phyloP scores from a whole-genome alignment of 495 filamentous ascomycete genomes.

The Aspergillus steynii region DNA sequence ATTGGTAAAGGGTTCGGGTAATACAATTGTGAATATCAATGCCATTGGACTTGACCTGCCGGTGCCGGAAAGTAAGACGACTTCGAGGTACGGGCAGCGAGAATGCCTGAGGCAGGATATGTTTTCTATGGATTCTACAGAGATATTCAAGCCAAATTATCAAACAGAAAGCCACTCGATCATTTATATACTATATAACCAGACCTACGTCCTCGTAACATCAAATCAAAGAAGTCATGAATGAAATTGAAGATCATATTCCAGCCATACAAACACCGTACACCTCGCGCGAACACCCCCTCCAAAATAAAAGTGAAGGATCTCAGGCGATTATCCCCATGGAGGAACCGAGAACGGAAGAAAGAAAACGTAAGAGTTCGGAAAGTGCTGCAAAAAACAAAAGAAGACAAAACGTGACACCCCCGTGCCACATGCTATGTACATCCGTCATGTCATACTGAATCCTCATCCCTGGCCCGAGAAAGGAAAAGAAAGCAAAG shows the following conservation, averaged over 20 bases:
- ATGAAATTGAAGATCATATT: constrained; percentile 15
- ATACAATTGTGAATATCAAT: background rate
- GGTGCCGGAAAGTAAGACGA: background rate
- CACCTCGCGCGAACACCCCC: constrained; percentile 26
- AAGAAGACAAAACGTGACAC: constrained; percentile 16
- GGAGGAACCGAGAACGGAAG: constrained; percentile 16
- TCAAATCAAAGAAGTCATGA: background rate
- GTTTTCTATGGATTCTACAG: background rate
- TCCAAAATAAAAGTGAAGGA: constrained; percentile 20
- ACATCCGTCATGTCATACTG: constrained; percentile 29
- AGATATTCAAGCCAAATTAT: no score
- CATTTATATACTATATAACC: no score
- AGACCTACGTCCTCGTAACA: no score
- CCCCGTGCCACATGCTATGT: constrained; percentile 25
- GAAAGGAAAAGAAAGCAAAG: constrained; percentile 8
- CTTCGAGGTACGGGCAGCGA: background rate
- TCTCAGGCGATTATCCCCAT: constrained; percentile 16
- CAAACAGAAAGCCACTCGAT: no score
- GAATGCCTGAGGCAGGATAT: background rate
- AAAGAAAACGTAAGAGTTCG: constrained; percentile 6
- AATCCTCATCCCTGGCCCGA: constrained; percentile 12
- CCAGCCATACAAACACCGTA: constrained; percentile 28
- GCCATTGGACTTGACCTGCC: background rate
- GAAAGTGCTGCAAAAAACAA: constrained; percentile 7
- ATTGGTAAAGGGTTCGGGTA: background rate